Conservation (phyloP, 2,329 filamentous ascomycete genomes). For the Xylaria sp. region DNA sequence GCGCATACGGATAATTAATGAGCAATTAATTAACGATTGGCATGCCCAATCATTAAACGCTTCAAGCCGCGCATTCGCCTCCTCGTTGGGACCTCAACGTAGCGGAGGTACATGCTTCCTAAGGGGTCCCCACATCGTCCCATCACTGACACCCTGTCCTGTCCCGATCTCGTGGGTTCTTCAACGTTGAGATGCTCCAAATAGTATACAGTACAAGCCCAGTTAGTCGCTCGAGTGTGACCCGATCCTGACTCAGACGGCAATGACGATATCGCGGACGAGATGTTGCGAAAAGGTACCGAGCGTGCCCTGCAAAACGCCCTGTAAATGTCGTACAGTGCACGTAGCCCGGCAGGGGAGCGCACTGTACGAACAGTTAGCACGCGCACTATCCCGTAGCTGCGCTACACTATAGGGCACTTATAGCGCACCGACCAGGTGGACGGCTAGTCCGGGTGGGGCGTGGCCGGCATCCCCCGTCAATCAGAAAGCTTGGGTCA, state of each 20-base stretch:
- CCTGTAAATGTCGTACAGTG: neutral
- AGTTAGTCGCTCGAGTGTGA: neutral
- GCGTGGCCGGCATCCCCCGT: constrained; percentile 8
- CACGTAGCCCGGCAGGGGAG: neutral
- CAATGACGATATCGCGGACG: neutral
- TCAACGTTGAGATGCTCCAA: neutral
- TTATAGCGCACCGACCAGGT: constrained; percentile 7
- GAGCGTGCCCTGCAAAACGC: neutral
- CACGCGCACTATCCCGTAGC: neutral
- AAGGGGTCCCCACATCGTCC: neutral
- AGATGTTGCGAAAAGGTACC: neutral
- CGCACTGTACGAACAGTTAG: neutral
- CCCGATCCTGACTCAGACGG: neutral
- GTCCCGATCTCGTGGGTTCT: neutral
- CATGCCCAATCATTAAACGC: neutral
- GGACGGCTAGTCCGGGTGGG: constrained; percentile 12
- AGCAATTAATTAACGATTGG: neutral
- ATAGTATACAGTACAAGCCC: neutral
- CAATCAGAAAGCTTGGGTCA: constrained; percentile 19
- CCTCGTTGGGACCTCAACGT: too few relatives aligned
- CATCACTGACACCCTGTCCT: neutral
- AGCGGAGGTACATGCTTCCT: too few relatives aligned
- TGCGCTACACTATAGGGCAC: neutral
- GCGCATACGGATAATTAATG: neutral
- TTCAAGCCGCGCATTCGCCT: too few relatives aligned